Conservation (phyloP, 208 protist species). For the Trypanosoma conorhini region DNA sequence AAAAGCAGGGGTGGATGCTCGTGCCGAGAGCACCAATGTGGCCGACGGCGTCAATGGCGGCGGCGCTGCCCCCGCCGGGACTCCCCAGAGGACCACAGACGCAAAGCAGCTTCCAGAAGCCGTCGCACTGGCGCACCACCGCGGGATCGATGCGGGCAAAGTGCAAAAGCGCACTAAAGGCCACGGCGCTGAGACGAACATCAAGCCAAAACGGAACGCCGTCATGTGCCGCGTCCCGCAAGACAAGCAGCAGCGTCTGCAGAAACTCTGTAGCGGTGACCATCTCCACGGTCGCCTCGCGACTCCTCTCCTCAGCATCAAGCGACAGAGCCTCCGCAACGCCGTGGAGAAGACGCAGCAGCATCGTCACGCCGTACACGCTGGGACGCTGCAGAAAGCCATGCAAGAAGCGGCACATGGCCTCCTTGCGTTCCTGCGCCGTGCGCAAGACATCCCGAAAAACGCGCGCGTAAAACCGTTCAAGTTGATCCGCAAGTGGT, state of each 20-base stretch:
- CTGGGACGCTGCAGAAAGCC: slow-evolving; percentile 34
- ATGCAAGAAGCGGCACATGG: slow-evolving; percentile 35
- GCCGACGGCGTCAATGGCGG: slow-evolving; percentile 48
- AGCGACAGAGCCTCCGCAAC: slow-evolving; percentile 35
- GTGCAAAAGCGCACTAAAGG: slow-evolving; percentile 63
- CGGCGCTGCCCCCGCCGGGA: slow-evolving; percentile 48
- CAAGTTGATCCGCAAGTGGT: slow-evolving; percentile 42
- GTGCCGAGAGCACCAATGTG: slow-evolving; percentile 43
- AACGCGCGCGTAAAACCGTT: slow-evolving; percentile 65
- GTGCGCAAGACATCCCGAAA: slow-evolving; percentile 39
- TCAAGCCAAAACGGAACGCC: slow-evolving; percentile 87
- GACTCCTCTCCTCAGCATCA: slow-evolving; percentile 36
- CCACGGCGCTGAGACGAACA: slow-evolving; percentile 67
- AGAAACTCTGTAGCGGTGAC: slow-evolving; percentile 33
- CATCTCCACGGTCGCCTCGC: slow-evolving; percentile 18
- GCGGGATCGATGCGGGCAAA: slow-evolving; percentile 52
- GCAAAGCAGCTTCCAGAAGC: slow-evolving; percentile 69
- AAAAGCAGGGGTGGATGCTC: slow-evolving; percentile 37
- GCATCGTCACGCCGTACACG: slow-evolving; percentile 44
- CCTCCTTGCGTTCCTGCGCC: slow-evolving; percentile 36
- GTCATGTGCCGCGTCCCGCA: slow-evolving; percentile 72
- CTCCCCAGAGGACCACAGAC: slow-evolving; percentile 77
- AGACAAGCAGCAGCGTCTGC: slow-evolving; percentile 34
- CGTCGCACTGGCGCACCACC: slow-evolving; percentile 18
- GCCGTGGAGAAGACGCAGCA: slow-evolving; percentile 55